These are phyloP conservation scores for Salix suchowensis DNA, from an alignment of 345 rosid genomes.

Conservation along the genomic window DNA sequence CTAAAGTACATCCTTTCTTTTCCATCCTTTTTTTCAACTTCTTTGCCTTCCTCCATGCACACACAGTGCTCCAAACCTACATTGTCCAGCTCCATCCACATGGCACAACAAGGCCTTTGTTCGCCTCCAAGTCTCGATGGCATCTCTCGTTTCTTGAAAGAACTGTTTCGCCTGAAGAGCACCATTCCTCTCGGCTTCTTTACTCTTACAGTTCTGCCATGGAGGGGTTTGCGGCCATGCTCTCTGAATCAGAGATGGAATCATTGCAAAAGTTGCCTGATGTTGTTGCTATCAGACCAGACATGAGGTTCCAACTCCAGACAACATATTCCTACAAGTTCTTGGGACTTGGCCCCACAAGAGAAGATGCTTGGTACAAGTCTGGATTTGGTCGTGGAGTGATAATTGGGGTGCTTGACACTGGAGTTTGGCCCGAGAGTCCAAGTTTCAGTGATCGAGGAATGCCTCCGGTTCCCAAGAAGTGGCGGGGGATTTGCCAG, in stretches of 20 bases:
- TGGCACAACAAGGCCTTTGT: constrained; percentile 29
- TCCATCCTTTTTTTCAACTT: constrained; percentile 25
- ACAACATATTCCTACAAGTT: constrained; percentile 87
- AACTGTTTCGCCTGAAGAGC: constrained; percentile 36
- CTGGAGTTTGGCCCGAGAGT: constrained; percentile 92
- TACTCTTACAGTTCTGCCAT: constrained; percentile 82
- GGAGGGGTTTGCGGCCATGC: constrained; percentile 83
- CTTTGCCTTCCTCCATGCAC: constrained; percentile 25
- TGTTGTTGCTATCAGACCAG: constrained; percentile 72
- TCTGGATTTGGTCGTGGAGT: constrained; percentile 62
- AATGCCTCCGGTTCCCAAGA: constrained; percentile 66
- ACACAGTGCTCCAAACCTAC: constrained; percentile 50
- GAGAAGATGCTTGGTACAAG: constrained; percentile 51
- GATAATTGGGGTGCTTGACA: constrained; percentile 74
- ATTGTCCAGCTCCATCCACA: constrained; percentile 82
- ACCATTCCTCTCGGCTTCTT: constrained; percentile 64
- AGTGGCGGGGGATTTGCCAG: constrained; percentile 79
- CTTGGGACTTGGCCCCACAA: constrained; percentile 53
- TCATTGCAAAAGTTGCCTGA: constrained; percentile 43
- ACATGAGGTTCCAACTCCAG: constrained; percentile 52
- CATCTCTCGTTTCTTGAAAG: constrained; percentile 64
- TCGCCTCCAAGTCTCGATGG: constrained; percentile 53
- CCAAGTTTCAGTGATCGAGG: constrained; percentile 70
- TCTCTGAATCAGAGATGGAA: constrained; percentile 50
- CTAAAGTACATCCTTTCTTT: constrained; percentile 22